A percentile compares a stretch with the other conserved stretches of the same genome.
phyloP scores from a whole-genome alignment of 441 rosid species.

The Arabidopsis lyrata region DNA sequence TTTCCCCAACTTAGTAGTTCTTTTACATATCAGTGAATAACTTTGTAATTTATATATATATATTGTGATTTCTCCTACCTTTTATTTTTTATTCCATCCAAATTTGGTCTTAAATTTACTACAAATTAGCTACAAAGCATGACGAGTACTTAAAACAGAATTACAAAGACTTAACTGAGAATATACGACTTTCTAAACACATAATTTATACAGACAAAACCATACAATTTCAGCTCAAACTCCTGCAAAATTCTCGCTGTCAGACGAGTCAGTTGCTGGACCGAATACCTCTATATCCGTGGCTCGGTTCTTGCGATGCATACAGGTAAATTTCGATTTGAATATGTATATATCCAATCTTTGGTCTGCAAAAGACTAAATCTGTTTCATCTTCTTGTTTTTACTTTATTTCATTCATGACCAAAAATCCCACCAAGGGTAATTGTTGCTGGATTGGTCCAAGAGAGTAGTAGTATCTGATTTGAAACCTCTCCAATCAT shows the following conservation, averaged over 20 bases:
- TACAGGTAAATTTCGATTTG: conserved; percentile 5
- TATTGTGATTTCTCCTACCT: conserved; percentile 9
- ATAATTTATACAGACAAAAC: conserved; percentile 35
- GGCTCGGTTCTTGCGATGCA: conserved; percentile 21
- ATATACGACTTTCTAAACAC: conserved; percentile 1
- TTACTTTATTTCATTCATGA: conserved; percentile 40
- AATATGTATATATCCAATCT: conserved; percentile 19
- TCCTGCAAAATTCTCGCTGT: conserved; percentile 4
- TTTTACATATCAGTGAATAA: not conserved
- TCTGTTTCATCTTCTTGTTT: not conserved
- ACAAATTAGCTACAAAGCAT: conserved; percentile 37
- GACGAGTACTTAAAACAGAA: conserved; percentile 21
- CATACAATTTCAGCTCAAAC: conserved; percentile 25
- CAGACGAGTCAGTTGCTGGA: conserved; percentile 23
- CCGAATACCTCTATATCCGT: conserved; percentile 20
- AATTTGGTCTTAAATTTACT: conserved; percentile 40
- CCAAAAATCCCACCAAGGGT: conserved; percentile 93
- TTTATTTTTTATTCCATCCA: conserved; percentile 26
- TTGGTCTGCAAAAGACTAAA: conserved; percentile 24
- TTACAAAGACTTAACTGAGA: conserved; percentile 25
- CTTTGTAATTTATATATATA: not conserved
- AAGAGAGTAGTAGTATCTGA: conserved; percentile 65
- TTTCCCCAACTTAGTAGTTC: conserved; percentile 11
- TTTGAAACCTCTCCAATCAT: conserved; percentile 73
- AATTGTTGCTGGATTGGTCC: conserved; percentile 56